Evolutionary conservation across 495 filamentous ascomycete genomes (phyloP), one percentile per base, ranked within the genome.

Genomic region (Staphylotrichum tortipilum): DNA sequence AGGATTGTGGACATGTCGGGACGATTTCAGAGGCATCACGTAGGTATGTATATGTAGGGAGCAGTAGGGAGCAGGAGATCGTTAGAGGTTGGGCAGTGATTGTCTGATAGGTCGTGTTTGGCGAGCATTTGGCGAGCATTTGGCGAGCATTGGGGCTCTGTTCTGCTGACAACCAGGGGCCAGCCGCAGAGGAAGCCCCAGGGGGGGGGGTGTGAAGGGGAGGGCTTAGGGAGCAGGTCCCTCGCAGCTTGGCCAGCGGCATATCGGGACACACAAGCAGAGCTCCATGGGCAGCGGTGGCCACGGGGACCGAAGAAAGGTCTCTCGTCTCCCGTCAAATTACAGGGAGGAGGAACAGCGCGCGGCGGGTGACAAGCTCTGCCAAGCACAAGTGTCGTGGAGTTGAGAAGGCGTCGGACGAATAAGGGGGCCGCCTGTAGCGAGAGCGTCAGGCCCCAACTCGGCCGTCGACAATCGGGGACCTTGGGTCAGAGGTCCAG

Each of bases 391-490:
- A 14, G 30, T 19, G 11, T 49, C 47, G 47, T 42, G 41, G 47
- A 35, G 34, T 21, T 21, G 21, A 31, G n/a, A 23, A 18, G 3
- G 21, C 6, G 34, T 44, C 33, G 37, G 50, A 47, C 59, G 50
- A 59, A 62, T 62, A 50, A 50, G 43, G 52, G 47, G 44, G 24
- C 24, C 18, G 33, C 24, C 41, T 19, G 49, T 54, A 64, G 56
- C 57, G 59, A 57, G 46, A 37, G 44, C 14, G 34, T n/a, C n/a
- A n/a, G 37, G 45, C 37, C 6, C 31, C 22, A 30, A 1, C 9
- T n/a, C 19, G 17, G 7, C 19, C 17, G 12, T 28, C 18, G 17
- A 33, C 2, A n/a, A n/a, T n/a, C n/a, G n/a, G n/a, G n/a, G n/a
- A n/a, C n/a, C n/a, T n/a, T n/a, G n/a, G n/a, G n/a, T n/a, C n/a